Evolutionary conservation across 441 rosid species (phyloP), one percentile per base, ranked within the genome.

Genomic region (Raphanus hybrid): DNA sequence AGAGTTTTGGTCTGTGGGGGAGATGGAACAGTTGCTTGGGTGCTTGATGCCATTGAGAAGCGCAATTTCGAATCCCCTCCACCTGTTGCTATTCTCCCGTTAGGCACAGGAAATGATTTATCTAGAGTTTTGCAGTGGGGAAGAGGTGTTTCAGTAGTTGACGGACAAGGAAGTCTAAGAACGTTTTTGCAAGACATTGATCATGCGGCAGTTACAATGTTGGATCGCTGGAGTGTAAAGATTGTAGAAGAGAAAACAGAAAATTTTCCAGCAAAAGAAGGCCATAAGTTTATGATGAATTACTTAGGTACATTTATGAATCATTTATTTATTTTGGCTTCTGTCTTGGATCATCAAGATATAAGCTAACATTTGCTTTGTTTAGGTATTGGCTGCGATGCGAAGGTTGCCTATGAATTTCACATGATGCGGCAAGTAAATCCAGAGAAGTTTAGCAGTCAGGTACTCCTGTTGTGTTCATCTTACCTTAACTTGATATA

Each of bases 71-170:
- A 84, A 65, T 86, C 89, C 52, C 93, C 93, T 65, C 91, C 93
- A 76, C 93, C 93, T 10, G 89, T 89, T n/a, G 88, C 91, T 61
- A 81, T 89, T 70, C 89, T 89, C 55, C 93, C 93, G 1, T 84
- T 88, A 67, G 93, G 93, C 80, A 88, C 91, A 8, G 91, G 93
- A 82, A 89, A 89, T 71, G 93, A 89, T 81, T 76, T 89, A 75
- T 88, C 91, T 64, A 85, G 91, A 75, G 93, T 89, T 52, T 74
- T 89, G 82, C 83, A 79, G n/a, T 89, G 93, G 93, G 93, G 93
- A 73, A 69, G 86, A 78, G 90, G 93, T 73, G 79, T 87, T 82
- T 81, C 90, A n/a, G 81, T 60, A 61, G 85, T 86, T 52, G 85
- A 87, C 74, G 86, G 88, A 75, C 91, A 83, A 76, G 87, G 86